Percentiles rank a stretch among this genome's conserved stretches.
Evolutionary conservation across 768 basidiomycete genomes (phyloP).

Genomic region (Neoboletus subvelutipes): DNA sequence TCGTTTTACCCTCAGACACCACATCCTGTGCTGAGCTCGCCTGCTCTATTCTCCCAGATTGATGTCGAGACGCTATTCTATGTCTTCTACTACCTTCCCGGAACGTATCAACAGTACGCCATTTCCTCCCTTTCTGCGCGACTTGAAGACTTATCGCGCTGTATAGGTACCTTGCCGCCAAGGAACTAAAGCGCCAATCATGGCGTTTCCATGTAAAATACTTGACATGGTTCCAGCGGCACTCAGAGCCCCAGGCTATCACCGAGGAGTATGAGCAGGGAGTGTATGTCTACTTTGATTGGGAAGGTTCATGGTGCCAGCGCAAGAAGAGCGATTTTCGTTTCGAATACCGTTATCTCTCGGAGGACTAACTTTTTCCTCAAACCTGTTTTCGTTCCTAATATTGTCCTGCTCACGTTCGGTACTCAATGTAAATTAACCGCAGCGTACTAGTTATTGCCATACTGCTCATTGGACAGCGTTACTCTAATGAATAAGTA

Average conservation of each 20-base stretch:
- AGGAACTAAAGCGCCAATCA: slow-evolving; percentile 94
- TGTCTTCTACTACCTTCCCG: slow-evolving; percentile 97
- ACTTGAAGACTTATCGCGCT: background rate
- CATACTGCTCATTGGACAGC: slow-evolving; percentile 14
- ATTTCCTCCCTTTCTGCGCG: background rate
- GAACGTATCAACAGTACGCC: slow-evolving; percentile 91
- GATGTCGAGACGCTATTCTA: slow-evolving; percentile 98
- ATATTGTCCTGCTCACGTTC: slow-evolving; percentile 12
- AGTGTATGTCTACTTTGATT: slow-evolving; percentile 98
- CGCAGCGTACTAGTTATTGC: slow-evolving; percentile 17
- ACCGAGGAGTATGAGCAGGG: slow-evolving; percentile 99
- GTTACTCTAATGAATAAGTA: slow-evolving; percentile 18
- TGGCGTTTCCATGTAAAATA: slow-evolving; percentile 99
- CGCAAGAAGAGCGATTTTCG: slow-evolving; percentile 98
- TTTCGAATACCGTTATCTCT: slow-evolving; percentile 93
- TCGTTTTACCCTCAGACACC: slow-evolving; percentile 93
- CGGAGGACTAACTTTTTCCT: slow-evolving; percentile 61
- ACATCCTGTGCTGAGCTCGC: slow-evolving; percentile 74
- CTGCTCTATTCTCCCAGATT: slow-evolving; percentile 83
- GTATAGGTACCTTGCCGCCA: slow-evolving; percentile 86
- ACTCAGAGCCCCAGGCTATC: slow-evolving; percentile 96
- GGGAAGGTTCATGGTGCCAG: slow-evolving; percentile 99
- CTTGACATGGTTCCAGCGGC: slow-evolving; percentile 98
- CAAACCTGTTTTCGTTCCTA: slow-evolving; percentile 2
- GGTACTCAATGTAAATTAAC: slow-evolving; percentile 29